These are phyloP conservation scores for Tolypocladium pustulatum DNA, from an alignment of 2,329 filamentous ascomycete genomes.

Conservation along the genomic window DNA sequence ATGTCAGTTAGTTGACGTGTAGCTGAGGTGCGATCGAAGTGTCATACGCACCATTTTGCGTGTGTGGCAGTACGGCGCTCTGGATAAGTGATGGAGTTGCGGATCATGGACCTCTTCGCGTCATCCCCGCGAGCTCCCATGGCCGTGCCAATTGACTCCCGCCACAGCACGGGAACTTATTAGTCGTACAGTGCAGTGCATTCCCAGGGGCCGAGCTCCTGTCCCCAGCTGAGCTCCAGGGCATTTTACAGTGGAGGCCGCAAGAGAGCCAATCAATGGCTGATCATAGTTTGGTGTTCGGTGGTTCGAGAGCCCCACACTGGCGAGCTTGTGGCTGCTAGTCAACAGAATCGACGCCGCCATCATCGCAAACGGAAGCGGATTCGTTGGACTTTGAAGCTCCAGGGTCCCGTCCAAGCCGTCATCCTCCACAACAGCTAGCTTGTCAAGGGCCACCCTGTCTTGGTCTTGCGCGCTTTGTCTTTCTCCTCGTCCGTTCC, in stretches of 20 bases:
- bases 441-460: background rate
- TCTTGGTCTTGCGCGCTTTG: background rate
- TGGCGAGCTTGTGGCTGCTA: background rate
- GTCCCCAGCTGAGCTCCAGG: background rate
- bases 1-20: background rate
- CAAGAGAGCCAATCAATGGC: background rate
- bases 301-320: background rate
- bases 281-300: background rate
- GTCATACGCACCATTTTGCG: background rate
- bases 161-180: background rate
- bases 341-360: background rate
- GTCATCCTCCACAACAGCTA: background rate
- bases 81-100: background rate
- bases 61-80: background rate
- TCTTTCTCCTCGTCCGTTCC: background rate
- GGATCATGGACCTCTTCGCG: background rate
- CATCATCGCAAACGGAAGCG: background rate
- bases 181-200: background rate
- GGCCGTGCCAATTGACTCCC: background rate
- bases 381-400: background rate
- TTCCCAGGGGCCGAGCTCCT: background rate
- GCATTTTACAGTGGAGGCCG: background rate
- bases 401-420: background rate
- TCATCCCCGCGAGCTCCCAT: background rate
- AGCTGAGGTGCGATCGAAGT: background rate